Evolutionary conservation across 345 rosid species (phyloP).

Genomic region (Stellera chamaejasme): DNA sequence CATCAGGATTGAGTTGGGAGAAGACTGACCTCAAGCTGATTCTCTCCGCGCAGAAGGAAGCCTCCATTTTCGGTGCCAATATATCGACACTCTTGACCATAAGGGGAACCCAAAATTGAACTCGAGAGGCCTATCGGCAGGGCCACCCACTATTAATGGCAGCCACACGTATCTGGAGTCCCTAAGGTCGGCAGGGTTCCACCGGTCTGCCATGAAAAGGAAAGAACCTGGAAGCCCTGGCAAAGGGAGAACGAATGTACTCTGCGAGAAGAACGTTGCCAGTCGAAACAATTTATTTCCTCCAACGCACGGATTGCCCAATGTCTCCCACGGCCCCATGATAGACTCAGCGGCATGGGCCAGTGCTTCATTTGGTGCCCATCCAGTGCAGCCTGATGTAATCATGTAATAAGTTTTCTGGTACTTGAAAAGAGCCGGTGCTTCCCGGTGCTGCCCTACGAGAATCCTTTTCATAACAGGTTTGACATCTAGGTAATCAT

Average conservation of each 20-base stretch:
- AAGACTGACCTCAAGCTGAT: constrained; percentile 11
- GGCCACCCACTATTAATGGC: constrained; percentile 64
- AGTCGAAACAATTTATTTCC: constrained; percentile 56
- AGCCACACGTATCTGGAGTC: constrained; percentile 79
- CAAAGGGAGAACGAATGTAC: constrained; percentile 67
- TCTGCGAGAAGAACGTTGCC: constrained; percentile 73
- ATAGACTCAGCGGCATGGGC: constrained; percentile 71
- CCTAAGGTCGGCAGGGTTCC: constrained; percentile 77
- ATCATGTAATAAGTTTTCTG: constrained; percentile 69
- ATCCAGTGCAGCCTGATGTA: constrained; percentile 75
- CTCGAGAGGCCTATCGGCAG: constrained; percentile 65
- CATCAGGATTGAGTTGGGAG: constrained; percentile 4
- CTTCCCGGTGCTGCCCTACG: constrained; percentile 66
- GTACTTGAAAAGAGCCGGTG: constrained; percentile 74
- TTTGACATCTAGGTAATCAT: constrained; percentile 62
- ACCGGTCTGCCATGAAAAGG: constrained; percentile 84
- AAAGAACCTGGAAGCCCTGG: constrained; percentile 49
- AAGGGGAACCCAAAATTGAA: constrained; percentile 60
- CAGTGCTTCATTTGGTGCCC: constrained; percentile 87
- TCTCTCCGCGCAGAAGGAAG: constrained; percentile 39
- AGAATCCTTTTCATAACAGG: constrained; percentile 41
- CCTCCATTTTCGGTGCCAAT: constrained; percentile 85
- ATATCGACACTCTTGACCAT: constrained; percentile 83
- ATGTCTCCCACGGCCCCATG: constrained; percentile 86
- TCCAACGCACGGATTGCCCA: constrained; percentile 76